phyloP scores from a whole-genome alignment of 176 grass and related monocot species.

The Otatea glauca region DNA sequence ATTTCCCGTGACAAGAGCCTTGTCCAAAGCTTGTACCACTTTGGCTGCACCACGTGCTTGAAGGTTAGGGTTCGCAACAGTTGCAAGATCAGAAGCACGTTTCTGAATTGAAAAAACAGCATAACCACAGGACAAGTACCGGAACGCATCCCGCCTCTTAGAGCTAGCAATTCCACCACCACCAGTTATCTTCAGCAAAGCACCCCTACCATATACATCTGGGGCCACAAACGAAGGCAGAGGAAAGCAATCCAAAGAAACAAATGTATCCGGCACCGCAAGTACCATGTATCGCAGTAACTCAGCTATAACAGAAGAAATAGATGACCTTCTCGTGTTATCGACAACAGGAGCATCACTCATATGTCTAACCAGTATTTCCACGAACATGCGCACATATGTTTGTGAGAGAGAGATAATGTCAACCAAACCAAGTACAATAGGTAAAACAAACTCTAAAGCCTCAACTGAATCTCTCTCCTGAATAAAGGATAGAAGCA shows the following conservation, averaged over 20 bases:
- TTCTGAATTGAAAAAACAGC: conserved; percentile 82
- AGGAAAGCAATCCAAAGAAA: conserved; percentile 98
- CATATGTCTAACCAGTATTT: conserved; percentile 66
- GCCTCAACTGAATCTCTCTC: conserved; percentile 83
- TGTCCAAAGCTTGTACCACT: conserved; percentile 93
- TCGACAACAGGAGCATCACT: conserved; percentile 60
- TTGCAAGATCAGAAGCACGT: conserved; percentile 69
- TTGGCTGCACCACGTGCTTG: conserved; percentile 82
- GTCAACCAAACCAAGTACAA: conserved; percentile 74
- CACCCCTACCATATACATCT: conserved; percentile 71
- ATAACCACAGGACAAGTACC: conserved; percentile 87
- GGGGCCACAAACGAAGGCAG: conserved; percentile 72
- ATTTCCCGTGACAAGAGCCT: conserved; percentile 71
- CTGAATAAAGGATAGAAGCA: conserved; percentile 54
- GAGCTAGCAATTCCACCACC: conserved; percentile 63
- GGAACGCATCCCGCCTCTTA: conserved; percentile 71
- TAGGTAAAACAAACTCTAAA: conserved; percentile 89
- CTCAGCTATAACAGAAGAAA: conserved; percentile 71
- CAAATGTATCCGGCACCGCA: conserved; percentile 91
- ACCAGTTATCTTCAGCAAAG: conserved; percentile 68
- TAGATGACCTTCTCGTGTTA: conserved; percentile 64
- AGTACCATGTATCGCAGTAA: conserved; percentile 86
- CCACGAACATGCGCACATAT: conserved; percentile 78
- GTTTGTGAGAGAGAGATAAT: conserved; percentile 85
- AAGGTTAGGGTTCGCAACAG: conserved; percentile 84